Evolutionary conservation across 208 protist genomes (phyloP), one percentile per base, ranked within the genome.

Genomic region (Trypanosoma lewisi): DNA sequence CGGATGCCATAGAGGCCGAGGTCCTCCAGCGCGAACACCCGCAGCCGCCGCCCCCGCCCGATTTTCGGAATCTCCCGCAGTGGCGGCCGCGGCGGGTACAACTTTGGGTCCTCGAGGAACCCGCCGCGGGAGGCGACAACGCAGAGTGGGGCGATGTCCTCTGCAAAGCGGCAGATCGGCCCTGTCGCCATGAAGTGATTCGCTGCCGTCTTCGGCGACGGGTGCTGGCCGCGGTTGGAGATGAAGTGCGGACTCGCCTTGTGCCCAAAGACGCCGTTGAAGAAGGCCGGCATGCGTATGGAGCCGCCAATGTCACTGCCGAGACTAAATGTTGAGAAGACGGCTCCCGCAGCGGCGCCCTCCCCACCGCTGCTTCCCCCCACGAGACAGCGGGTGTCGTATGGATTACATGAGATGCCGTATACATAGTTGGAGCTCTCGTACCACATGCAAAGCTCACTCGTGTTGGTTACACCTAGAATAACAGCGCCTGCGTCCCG

Each of bases 291-390:
- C 85, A 93, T 90, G 66, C 91, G 87, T 50, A 96, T 95, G 27
- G 88, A 95, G 25, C 91, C 91, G 50, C 88, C 91, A 65, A 95
- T 93, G 67, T 96, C 91, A 60, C 85, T 91, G 50, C 91, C 91
- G 11, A 96, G 64, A 63, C 78, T 83, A 67, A 95, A 91, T 68
- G 83, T 82, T 37, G 85, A 83, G 53, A 93, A 93, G 52, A 58
- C 84, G 0, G 86, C 86, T 6, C 79, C 86, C 23, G 89, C 85
- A 21, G 88, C 89, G 12, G 83, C 78, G 1, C 88, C 86, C 59
- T 90, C 85, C 33, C 91, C 91, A 30, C 91, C 91, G 64, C 83
- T 92, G 81, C 88, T 95, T 45, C 91, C 91, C 25, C 91, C 91
- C 7, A 93, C 86, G 21, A 93, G 55, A 65, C 83, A 81, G 25